Conservation (phyloP, 1,139 yeast species). For the Starmera stellimalicola region DNA sequence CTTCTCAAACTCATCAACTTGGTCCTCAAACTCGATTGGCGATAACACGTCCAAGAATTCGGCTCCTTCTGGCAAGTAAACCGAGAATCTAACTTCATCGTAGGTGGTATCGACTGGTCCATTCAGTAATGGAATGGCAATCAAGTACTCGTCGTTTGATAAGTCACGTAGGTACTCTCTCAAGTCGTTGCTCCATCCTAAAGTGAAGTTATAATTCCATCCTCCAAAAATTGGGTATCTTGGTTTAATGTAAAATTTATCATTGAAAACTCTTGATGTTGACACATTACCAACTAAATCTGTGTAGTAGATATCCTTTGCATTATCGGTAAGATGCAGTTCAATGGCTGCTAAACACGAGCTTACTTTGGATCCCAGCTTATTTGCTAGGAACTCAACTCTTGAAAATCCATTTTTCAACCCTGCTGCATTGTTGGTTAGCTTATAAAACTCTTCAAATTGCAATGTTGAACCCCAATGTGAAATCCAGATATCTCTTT, state of each 20-base stretch:
- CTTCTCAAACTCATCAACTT: slow-evolving; percentile 34
- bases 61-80: slow-evolving; percentile 88
- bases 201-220: slow-evolving; percentile 91
- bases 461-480: slow-evolving; percentile 60
- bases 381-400: slow-evolving; percentile 59
- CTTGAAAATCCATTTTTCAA: slow-evolving; percentile 67
- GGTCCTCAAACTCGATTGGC: slow-evolving; percentile 36
- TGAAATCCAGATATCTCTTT: slow-evolving; percentile 78
- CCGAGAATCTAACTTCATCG: slow-evolving; percentile 47
- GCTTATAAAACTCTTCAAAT: slow-evolving; percentile 77
- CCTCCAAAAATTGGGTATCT: slow-evolving; percentile 92
- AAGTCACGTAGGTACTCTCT: slow-evolving; percentile 38
- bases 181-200: slow-evolving; percentile 77
- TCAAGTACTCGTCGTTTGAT: slow-evolving; percentile 44
- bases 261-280: slow-evolving; percentile 46
- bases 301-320: slow-evolving; percentile 62
- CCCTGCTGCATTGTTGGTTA: slow-evolving; percentile 67
- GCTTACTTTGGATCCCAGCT: slow-evolving; percentile 29
- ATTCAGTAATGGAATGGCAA: slow-evolving; percentile 64
- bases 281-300: slow-evolving; percentile 96
- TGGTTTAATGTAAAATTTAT: slow-evolving; percentile 60
- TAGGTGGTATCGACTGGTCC: slow-evolving; percentile 65
- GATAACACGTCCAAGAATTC: slow-evolving; percentile 48
- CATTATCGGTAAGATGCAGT: slow-evolving; percentile 38
- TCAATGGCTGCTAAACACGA: slow-evolving; percentile 35